These are phyloP conservation scores for Ceratocystis destructans DNA, from an alignment of 2,329 filamentous ascomycete genomes.

Conservation along the genomic window DNA sequence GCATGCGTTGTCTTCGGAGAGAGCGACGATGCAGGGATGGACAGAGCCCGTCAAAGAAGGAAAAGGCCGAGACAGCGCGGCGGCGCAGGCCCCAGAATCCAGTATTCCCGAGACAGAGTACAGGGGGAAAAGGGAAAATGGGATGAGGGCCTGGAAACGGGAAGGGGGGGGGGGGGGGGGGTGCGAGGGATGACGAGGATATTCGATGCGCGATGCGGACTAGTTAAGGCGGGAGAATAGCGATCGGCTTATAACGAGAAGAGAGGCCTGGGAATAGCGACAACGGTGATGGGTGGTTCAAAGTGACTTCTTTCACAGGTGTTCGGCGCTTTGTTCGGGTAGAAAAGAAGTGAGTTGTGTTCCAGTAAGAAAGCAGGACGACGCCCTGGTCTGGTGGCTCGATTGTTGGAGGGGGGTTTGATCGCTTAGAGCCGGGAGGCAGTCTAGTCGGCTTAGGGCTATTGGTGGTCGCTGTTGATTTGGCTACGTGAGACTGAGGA, in stretches of 20 bases:
- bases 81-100: neutral
- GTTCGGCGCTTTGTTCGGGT: neutral
- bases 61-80: neutral
- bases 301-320: no score
- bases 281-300: neutral
- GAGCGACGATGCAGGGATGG: neutral
- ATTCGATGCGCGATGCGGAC: neutral
- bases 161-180: neutral
- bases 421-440: neutral
- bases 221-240: no score
- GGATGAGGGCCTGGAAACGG: neutral
- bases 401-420: neutral
- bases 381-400: neutral
- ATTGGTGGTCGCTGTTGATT: no score
- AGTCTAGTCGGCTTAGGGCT: no score
- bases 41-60: neutral
- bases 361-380: neutral
- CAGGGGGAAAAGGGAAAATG: neutral
- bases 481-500: no score
- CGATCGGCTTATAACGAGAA: no score
- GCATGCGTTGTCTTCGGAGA: neutral
- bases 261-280: neutral
- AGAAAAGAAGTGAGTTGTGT: neutral
- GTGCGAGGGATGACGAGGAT: no score
- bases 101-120: neutral